A percentile compares a stretch with the other conserved stretches of the same genome.
Evolutionary conservation across 2,329 filamentous ascomycete genomes (phyloP).

Genomic region (Lanzia echinophila): DNA sequence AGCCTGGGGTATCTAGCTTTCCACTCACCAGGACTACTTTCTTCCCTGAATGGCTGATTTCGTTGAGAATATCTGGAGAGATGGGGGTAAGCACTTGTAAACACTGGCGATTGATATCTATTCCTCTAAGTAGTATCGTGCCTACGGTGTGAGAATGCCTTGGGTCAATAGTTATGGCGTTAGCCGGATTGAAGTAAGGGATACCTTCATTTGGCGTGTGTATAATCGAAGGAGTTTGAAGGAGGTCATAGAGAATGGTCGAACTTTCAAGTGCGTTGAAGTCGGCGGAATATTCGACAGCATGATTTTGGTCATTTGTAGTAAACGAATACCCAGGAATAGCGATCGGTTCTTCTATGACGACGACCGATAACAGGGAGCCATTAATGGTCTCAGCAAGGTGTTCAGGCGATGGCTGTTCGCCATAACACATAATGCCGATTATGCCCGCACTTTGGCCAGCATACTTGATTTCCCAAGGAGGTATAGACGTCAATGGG

Average conservation of each 20-base stretch:
- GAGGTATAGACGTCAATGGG: constrained; percentile 50
- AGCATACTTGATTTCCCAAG: constrained; percentile 56
- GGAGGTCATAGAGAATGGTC: constrained; percentile 8
- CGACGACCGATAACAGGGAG: constrained; percentile 60
- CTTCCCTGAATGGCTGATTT: constrained; percentile 36
- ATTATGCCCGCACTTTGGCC: constrained; percentile 46
- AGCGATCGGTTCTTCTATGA: constrained; percentile 46
- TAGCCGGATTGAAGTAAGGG: constrained; percentile 53
- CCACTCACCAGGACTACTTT: constrained; percentile 59
- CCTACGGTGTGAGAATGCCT: constrained; percentile 52
- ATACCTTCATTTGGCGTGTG: constrained; percentile 45
- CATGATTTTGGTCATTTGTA: neutral
- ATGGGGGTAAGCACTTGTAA: constrained; percentile 64
- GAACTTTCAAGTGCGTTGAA: neutral
- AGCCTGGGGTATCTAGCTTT: constrained; percentile 60
- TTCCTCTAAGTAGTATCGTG: constrained; percentile 61
- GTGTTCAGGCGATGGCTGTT: constrained; percentile 51
- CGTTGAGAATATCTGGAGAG: constrained; percentile 34
- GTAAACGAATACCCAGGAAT: constrained; percentile 34
- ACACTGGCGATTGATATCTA: constrained; percentile 47
- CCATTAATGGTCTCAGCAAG: constrained; percentile 63
- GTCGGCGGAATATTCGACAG: neutral
- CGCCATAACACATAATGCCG: constrained; percentile 63
- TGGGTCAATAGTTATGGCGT: constrained; percentile 53
- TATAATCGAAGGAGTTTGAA: constrained; percentile 26